Base-by-base conservation (phyloP, 1,139 yeast genomes). In the Debaryomyces nepalensis region DNA sequence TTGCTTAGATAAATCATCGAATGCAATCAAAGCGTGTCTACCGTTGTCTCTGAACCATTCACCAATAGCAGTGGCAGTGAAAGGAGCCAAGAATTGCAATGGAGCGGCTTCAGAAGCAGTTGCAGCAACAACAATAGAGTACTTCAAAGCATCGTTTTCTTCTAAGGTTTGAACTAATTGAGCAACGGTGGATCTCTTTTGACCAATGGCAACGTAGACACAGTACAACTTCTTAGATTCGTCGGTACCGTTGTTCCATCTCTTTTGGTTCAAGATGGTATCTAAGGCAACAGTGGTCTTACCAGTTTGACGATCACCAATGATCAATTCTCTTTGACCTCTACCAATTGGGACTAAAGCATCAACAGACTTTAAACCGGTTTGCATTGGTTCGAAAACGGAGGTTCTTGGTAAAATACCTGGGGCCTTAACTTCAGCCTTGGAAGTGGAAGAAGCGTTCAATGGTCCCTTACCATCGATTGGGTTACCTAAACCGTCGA, bases 1-100 rank as follows among this genome's bases (percentile, higher is more conserved):
- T 82, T 91, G 99, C 82, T 91, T 91, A 70, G 98, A 91, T 80
- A 91, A 84, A 77, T 91, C 99, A 75, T 91, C 98, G 79, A 81
- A 93, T 82, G 90, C 81, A 75, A 93, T 93, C 79, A 93, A 81
- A 63, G 98, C 96, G 76, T 93, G 99, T 73, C 76, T 87, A 71
- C 96, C 97, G 76, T 93, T 93, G 83, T 93, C 99, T 85, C 99
- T 90, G 95, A 93, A 93, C 99, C 99, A 93, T 81, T 93, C 99
- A 81, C 98, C 97, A 72, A 95, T 91, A 68, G 99, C 97, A 74
- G 96, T 86, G 62, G 93, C 99, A 62, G 99, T 90, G 96, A 95
- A 93, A 72, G 99, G 99, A 81, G 99, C 99, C 73, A 93, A 80
- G 82, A 90, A 93, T 83, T 93, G 99, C 76, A 95, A 84, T 74